Evolutionary conservation across 192 early-diverging fungal species (phyloP).

Genomic region (Coemansia sp.): DNA sequence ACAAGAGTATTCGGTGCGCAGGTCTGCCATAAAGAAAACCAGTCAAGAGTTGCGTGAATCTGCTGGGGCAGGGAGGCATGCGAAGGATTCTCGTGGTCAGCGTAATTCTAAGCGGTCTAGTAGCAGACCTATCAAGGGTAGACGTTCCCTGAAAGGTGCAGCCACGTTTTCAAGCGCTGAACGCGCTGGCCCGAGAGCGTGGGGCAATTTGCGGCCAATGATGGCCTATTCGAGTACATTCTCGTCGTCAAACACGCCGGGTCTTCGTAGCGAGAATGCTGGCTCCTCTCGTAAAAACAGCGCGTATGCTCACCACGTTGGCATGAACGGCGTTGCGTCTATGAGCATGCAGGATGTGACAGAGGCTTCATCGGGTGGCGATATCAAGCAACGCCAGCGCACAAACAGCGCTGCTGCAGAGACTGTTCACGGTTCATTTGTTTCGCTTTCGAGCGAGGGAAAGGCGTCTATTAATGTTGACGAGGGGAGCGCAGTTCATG

Average conservation of each 20-base stretch:
- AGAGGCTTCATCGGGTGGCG: not conserved
- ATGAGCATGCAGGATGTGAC: slow-evolving; percentile 43
- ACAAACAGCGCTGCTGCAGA: slow-evolving; percentile 24
- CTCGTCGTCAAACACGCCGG: slow-evolving; percentile 2
- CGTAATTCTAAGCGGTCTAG: not conserved
- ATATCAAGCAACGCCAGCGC: slow-evolving; percentile 8
- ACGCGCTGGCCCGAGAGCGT: not conserved
- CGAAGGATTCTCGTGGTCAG: not conserved
- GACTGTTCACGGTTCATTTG: slow-evolving; percentile 10
- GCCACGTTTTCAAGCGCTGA: slow-evolving; percentile 20
- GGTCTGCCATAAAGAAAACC: not conserved
- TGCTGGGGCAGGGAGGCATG: not conserved
- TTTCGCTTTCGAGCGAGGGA: slow-evolving; percentile 15
- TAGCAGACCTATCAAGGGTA: not conserved
- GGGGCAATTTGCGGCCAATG: slow-evolving; percentile 2
- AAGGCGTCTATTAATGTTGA: not conserved
- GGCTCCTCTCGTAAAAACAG: not conserved
- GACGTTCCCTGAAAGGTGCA: slow-evolving; percentile 6
- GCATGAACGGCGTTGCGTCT: slow-evolving; percentile 25
- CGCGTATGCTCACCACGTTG: not conserved
- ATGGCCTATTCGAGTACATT: slow-evolving; percentile 22
- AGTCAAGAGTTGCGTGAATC: not conserved
- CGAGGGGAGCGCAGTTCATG: not conserved
- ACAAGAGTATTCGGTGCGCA: slow-evolving; percentile 22
- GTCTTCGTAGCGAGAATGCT: not conserved